Evolutionary conservation across 2,329 filamentous ascomycete species (phyloP).

Genomic region (Alternaria angustiovoidea): DNA sequence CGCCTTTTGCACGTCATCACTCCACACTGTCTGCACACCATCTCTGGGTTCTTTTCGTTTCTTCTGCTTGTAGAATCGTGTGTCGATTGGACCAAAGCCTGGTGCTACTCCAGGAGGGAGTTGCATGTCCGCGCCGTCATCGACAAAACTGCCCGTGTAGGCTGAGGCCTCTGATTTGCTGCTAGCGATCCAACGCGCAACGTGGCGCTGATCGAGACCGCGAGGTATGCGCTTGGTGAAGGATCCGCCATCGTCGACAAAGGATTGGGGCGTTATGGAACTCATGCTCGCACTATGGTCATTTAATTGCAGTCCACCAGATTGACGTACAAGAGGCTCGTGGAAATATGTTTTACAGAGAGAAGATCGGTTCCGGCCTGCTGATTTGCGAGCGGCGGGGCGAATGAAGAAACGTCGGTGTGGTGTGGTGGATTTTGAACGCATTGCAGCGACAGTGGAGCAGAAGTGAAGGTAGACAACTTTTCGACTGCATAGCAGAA

Average conservation of each 20-base stretch:
- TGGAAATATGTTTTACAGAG: conserved; percentile 1
- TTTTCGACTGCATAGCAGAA: not conserved
- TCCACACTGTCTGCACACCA: conserved; percentile 23
- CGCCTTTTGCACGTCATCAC: conserved; percentile 28
- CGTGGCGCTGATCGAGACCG: conserved; percentile 6
- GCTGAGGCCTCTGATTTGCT: conserved; percentile 16
- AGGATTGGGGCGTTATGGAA: conserved; percentile 27
- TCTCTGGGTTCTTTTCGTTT: not conserved
- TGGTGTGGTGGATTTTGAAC: not conserved
- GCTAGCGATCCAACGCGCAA: conserved; percentile 22
- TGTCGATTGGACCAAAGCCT: conserved; percentile 29
- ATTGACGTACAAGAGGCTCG: not conserved
- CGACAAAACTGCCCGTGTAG: conserved; percentile 39
- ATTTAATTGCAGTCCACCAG: not conserved
- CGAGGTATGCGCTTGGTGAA: conserved; percentile 27
- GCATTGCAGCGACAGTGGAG: conserved; percentile 4
- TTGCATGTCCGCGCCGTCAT: conserved; percentile 39
- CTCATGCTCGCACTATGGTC: conserved; percentile 18
- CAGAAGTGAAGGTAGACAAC: conserved; percentile 11
- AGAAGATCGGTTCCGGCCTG: not conserved
- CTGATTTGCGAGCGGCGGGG: conserved; percentile 5
- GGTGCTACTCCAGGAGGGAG: not conserved
- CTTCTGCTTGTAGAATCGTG: conserved; percentile 23
- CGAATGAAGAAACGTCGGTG: conserved; percentile 10
- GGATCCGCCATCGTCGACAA: conserved; percentile 34